These are phyloP conservation scores for Osmozyma mogii DNA, from an alignment of 805 yeast species.

Conservation along the genomic window DNA sequence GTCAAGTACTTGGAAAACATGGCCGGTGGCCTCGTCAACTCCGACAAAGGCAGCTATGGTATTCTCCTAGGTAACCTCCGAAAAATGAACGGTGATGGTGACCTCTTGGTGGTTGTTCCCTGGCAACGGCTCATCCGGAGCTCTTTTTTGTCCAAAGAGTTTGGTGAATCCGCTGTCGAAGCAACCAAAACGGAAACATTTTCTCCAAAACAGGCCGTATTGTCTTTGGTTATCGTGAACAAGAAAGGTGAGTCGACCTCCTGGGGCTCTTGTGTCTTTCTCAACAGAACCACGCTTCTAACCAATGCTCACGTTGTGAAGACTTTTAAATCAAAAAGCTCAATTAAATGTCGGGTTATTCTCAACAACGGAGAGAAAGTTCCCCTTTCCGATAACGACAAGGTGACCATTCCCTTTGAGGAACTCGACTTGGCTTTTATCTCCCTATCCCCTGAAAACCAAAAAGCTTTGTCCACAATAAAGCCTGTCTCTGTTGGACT, in stretches of 20 bases:
- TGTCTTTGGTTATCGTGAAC: too few species aligned
- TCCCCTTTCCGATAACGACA: conserved; percentile 5
- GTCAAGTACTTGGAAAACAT: conserved; percentile 38
- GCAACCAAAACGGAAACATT: too few species aligned
- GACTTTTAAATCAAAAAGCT: conserved; percentile 5
- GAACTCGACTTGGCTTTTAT: conserved; percentile 34
- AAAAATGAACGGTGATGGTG: conserved; percentile 40
- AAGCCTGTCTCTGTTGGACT: neutral
- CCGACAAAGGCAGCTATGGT: conserved; percentile 20
- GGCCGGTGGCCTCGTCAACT: conserved; percentile 31
- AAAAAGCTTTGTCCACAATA: neutral
- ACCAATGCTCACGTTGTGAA: conserved; percentile 38
- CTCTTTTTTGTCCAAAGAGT: neutral
- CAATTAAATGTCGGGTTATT: neutral
- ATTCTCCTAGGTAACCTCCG: conserved; percentile 31
- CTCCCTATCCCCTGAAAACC: conserved; percentile 8
- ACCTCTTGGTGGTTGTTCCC: conserved; percentile 24
- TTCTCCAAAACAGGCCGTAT: too few species aligned
- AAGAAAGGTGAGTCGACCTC: too few species aligned
- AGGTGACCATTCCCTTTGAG: conserved; percentile 22
- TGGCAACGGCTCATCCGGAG: conserved; percentile 13
- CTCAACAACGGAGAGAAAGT: too few species aligned
- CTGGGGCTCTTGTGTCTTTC: conserved; percentile 40
- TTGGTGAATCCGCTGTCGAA: neutral
- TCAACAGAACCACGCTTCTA: conserved; percentile 21